A percentile compares a stretch with the other conserved stretches of the same genome.
Conservation (phyloP, 2,329 filamentous ascomycete genomes). For the Colletotrichum tamarilloi region DNA sequence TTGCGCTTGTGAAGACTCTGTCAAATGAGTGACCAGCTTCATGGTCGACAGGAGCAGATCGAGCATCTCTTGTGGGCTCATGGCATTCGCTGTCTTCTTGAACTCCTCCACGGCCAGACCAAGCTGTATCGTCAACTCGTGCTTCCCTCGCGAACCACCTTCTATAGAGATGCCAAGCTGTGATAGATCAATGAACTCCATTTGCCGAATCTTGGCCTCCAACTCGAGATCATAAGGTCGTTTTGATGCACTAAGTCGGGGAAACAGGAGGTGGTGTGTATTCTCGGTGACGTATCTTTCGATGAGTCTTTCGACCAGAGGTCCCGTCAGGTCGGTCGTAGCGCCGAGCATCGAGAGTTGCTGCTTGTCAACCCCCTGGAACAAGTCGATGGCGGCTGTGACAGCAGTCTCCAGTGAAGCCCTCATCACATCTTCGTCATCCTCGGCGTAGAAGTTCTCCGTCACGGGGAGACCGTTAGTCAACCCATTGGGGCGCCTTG, state of each 20-base stretch:
- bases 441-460: conserved; percentile 80
- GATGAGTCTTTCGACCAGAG: conserved; percentile 91
- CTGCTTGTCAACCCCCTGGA: conserved; percentile 95
- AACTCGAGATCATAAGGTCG: conserved; percentile 86
- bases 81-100: conserved; percentile 81
- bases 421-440: conserved; percentile 92
- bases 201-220: conserved; percentile 89
- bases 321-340: conserved; percentile 92
- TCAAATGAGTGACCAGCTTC: conserved; percentile 81
- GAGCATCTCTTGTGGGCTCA: conserved; percentile 90
- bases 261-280: conserved; percentile 90
- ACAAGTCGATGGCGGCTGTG: conserved; percentile 92
- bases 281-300: conserved; percentile 95
- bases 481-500: conserved; percentile 42
- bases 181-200: conserved; percentile 93
- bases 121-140: conserved; percentile 82
- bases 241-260: conserved; percentile 81
- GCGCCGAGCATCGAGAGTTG: conserved; percentile 91
- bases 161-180: conserved; percentile 92
- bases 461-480: conserved; percentile 59
- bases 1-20: conserved; percentile 60
- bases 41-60: conserved; percentile 82
- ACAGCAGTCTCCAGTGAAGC: conserved; percentile 91
- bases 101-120: conserved; percentile 88
- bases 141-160: conserved; percentile 80